Conservation (phyloP, 768 basidiomycete genomes). For the Mrakia gelida region DNA sequence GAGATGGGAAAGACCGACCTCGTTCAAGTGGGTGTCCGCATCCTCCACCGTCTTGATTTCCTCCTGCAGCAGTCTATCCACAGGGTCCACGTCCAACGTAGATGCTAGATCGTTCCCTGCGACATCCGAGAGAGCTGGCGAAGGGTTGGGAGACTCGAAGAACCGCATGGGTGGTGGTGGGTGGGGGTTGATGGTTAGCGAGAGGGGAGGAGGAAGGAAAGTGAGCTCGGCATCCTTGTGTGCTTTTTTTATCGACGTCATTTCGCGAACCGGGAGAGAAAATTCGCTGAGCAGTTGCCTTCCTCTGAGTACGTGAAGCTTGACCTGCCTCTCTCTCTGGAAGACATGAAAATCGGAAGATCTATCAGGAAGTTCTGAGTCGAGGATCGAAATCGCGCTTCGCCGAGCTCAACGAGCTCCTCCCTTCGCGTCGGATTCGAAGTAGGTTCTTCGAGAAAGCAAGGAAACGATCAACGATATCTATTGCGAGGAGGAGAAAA, state of each 20-base stretch:
- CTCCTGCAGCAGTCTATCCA: neutral
- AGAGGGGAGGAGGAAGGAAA: neutral
- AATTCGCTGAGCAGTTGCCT: too few species aligned
- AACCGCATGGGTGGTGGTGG: neutral
- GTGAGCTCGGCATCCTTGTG: neutral
- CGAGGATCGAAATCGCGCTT: too few species aligned
- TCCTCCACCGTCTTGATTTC: neutral
- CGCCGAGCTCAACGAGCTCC: too few species aligned
- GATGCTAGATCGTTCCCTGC: neutral
- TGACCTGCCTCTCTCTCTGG: too few species aligned
- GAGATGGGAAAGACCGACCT: neutral
- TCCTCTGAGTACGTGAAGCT: too few species aligned
- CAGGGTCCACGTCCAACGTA: neutral
- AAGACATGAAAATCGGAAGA: too few species aligned
- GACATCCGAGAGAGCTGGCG: neutral
- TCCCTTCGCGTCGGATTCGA: too few species aligned
- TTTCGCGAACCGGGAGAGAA: too few species aligned
- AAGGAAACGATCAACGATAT: too few species aligned
- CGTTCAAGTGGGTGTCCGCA: slow-evolving; percentile 3
- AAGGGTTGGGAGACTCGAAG: slow-evolving; percentile 1
- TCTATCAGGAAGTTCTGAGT: too few species aligned
- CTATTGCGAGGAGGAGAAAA: too few species aligned
- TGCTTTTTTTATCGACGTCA: neutral
- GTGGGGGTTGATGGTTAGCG: neutral
- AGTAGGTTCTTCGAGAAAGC: too few species aligned